Conservation (phyloP, 2,329 filamentous ascomycete genomes). For the Phialophora tarda region DNA sequence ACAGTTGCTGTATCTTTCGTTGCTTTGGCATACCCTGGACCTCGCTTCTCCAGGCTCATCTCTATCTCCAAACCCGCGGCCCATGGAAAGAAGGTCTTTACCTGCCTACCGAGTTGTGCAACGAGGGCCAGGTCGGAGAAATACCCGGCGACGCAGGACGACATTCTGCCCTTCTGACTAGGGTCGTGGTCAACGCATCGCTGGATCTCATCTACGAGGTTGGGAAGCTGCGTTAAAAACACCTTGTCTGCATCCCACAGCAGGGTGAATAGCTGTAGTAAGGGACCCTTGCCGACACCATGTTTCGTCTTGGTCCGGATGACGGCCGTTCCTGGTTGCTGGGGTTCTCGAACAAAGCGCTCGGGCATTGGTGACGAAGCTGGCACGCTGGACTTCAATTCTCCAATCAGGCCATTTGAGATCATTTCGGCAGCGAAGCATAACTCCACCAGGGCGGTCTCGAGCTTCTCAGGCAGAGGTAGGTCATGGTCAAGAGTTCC, state of each 20-base stretch:
- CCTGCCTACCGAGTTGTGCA: conserved; percentile 52
- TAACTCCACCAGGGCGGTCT: conserved; percentile 51
- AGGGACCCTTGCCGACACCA: not conserved
- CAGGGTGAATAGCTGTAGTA: not conserved
- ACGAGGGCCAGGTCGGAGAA: conserved; percentile 57
- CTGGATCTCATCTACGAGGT: conserved; percentile 57
- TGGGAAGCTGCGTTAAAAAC: conserved; percentile 46
- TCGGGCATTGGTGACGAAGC: conserved; percentile 53
- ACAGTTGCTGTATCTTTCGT: conserved; percentile 10
- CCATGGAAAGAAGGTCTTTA: conserved; percentile 57
- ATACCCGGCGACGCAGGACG: conserved; percentile 44
- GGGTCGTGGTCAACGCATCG: conserved; percentile 50
- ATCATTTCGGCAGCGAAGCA: conserved; percentile 46
- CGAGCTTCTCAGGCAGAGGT: conserved; percentile 49
- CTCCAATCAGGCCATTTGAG: conserved; percentile 43
- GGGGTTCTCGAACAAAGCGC: conserved; percentile 44
- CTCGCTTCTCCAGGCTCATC: conserved; percentile 35
- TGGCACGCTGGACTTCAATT: conserved; percentile 40
- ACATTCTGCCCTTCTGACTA: conserved; percentile 47
- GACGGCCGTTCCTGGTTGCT: conserved; percentile 31
- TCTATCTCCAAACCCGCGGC: conserved; percentile 48
- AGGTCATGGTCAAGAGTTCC: conserved; percentile 10
- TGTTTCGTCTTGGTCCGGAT: conserved; percentile 37
- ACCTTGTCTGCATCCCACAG: conserved; percentile 49
- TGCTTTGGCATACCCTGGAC: not conserved